Conservation (phyloP, 441 rosid genomes). For the Pelargonium cotyledonis region DNA sequence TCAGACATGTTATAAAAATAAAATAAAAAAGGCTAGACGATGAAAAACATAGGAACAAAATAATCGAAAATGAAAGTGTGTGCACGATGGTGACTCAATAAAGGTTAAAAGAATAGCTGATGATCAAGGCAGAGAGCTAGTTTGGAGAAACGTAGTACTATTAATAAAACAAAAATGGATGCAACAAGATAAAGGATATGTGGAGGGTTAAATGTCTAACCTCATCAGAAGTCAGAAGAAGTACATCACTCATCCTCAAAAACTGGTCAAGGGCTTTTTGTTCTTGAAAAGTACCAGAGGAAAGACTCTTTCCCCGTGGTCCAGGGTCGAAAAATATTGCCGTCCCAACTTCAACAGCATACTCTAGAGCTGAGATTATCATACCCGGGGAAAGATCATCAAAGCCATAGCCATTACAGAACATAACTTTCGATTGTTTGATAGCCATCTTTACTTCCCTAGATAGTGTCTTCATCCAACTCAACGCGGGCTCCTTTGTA, state of each 20-base stretch:
- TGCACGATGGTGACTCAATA: not conserved
- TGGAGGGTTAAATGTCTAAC: conserved; percentile 28
- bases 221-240: conserved; percentile 93
- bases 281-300: conserved; percentile 66
- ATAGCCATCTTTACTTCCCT: conserved; percentile 70
- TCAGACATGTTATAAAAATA: no score
- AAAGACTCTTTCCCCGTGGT: conserved; percentile 87
- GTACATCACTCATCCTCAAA: conserved; percentile 84
- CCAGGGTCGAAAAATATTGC: conserved; percentile 96
- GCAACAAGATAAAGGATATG: conserved; percentile 2
- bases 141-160: no score
- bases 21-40: no score
- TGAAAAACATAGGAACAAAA: no score
- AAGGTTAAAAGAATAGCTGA: no score
- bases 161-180: not conserved
- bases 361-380: conserved; percentile 56
- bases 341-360: conserved; percentile 78
- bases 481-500: conserved; percentile 65
- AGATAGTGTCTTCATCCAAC: conserved; percentile 67
- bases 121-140: no score
- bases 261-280: conserved; percentile 53
- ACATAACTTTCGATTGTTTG: conserved; percentile 55
- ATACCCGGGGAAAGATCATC: conserved; percentile 74
- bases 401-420: conserved; percentile 94
- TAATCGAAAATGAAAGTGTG: no score